Percentiles rank a stretch among this genome's conserved stretches.
Conservation (phyloP, 2,329 filamentous ascomycete genomes). For the Fusarium sp. region DNA sequence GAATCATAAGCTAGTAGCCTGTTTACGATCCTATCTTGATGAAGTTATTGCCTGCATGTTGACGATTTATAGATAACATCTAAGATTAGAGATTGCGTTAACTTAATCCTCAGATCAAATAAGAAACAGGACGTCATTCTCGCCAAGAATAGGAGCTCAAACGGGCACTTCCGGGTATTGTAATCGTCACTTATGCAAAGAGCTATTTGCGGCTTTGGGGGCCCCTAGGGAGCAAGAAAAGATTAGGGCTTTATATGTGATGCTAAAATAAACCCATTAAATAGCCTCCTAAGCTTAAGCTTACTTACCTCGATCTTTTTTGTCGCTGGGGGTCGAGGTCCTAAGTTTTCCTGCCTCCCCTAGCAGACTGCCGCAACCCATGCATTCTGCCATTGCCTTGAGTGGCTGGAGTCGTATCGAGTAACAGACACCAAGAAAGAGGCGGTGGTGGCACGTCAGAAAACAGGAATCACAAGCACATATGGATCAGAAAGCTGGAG, state of each 20-base stretch:
- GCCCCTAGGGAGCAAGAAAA: background rate
- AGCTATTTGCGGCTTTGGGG: background rate
- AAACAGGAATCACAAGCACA: constrained; percentile 9
- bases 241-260: background rate
- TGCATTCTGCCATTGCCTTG: constrained; percentile 4
- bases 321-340: background rate
- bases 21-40: background rate
- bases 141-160: background rate
- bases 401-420: background rate
- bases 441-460: constrained; percentile 4
- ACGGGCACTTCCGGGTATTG: constrained; percentile 8
- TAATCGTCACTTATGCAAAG: background rate
- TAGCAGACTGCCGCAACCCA: background rate
- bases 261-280: background rate
- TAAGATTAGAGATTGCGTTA: too few species aligned
- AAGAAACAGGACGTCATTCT: background rate
- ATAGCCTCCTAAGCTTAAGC: too few species aligned
- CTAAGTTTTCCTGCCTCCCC: background rate
- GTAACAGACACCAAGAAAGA: background rate
- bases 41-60: background rate
- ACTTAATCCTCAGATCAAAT: background rate
- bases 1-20: background rate
- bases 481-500: background rate
- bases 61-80: background rate
- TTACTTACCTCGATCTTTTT: background rate